Conservation (phyloP, 2,329 filamentous ascomycete genomes). For the Hansfordia pulvinata region DNA sequence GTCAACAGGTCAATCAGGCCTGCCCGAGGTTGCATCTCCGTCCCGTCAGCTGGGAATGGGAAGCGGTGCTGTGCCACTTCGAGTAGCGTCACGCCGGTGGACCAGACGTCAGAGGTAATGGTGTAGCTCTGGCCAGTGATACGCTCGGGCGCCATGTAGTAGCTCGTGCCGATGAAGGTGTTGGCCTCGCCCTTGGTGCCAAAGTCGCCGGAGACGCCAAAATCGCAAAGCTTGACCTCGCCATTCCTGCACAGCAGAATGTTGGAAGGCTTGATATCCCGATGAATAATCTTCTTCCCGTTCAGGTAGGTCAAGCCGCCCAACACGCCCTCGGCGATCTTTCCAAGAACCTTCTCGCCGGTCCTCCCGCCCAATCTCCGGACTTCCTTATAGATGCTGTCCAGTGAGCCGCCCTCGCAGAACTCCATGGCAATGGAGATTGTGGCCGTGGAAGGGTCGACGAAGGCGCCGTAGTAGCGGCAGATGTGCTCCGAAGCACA, state of each 20-base stretch:
- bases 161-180: slow-evolving; percentile 96
- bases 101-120: slow-evolving; percentile 98
- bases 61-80: slow-evolving; percentile 99
- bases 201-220: slow-evolving; percentile 94
- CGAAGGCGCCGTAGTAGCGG: slow-evolving; percentile 92
- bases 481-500: slow-evolving; percentile 95
- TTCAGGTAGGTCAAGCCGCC: slow-evolving; percentile 91
- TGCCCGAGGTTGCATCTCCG: slow-evolving; percentile 85
- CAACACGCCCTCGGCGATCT: slow-evolving; percentile 89
- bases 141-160: slow-evolving; percentile 98
- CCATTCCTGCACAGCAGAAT: slow-evolving; percentile 87
- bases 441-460: slow-evolving; percentile 88
- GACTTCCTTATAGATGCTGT: slow-evolving; percentile 95
- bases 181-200: slow-evolving; percentile 97
- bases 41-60: slow-evolving; percentile 93
- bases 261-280: slow-evolving; percentile 97
- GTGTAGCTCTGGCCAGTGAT: slow-evolving; percentile 97
- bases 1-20: slow-evolving; percentile 91
- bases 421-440: slow-evolving; percentile 99
- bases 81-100: slow-evolving; percentile 87
- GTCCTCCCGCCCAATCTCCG: slow-evolving; percentile 90
- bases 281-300: slow-evolving; percentile 91
- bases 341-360: slow-evolving; percentile 92
- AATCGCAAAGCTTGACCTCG: slow-evolving; percentile 95
- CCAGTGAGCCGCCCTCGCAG: slow-evolving; percentile 89